phyloP scores from a whole-genome alignment of 352 stramenopile species.

The Saprolegnia parasitica region DNA sequence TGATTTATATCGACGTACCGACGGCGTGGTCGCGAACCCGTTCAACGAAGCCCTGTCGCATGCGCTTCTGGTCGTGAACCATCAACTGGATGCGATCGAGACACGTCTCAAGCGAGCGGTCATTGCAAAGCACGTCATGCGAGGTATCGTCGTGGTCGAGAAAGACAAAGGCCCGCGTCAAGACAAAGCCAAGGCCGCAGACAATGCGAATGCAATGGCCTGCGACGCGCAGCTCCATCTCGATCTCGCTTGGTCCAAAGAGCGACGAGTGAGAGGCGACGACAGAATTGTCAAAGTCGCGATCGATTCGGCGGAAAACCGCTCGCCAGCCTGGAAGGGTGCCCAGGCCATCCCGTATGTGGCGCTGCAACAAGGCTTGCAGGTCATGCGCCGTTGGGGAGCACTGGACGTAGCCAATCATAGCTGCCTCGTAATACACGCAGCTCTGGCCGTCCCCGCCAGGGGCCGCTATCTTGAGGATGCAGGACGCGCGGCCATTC shows the following conservation, averaged over 20 bases:
- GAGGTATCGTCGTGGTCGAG: too few relatives aligned
- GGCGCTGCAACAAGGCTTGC: background rate
- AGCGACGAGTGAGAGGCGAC: background rate
- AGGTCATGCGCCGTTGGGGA: background rate
- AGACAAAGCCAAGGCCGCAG: background rate
- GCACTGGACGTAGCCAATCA: background rate
- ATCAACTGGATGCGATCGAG: too few relatives aligned
- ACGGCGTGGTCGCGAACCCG: background rate
- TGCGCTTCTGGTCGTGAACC: too few relatives aligned
- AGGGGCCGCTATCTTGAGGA: background rate
- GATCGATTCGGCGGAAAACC: background rate
- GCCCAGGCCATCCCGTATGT: conserved; percentile 11
- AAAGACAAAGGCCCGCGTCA: background rate
- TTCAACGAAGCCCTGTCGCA: too few relatives aligned
- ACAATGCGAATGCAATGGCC: background rate
- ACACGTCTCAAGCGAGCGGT: too few relatives aligned
- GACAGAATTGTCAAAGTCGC: background rate
- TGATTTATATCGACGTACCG: too few relatives aligned
- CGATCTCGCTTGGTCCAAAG: background rate
- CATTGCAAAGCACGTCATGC: too few relatives aligned
- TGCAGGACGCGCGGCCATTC: background rate
- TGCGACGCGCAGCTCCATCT: background rate
- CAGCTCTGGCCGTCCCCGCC: background rate
- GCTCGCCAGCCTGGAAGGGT: background rate
- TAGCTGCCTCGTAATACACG: background rate